Conservation (phyloP, 2,329 filamentous ascomycete genomes). For the Chaetomiaceae sp. region DNA sequence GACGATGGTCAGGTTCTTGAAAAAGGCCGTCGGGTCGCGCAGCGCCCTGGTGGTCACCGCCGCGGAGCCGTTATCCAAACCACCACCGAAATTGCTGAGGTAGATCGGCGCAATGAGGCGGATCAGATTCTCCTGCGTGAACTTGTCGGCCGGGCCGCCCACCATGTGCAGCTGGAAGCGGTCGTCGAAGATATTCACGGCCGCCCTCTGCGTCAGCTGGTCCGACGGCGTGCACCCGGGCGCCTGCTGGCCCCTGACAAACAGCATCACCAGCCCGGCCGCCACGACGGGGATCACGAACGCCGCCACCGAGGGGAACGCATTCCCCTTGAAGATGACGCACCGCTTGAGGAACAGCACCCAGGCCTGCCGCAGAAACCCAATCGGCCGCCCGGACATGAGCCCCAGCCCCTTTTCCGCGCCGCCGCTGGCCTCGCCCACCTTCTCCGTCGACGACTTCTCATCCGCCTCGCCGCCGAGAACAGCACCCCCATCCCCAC, state of each 20-base stretch:
- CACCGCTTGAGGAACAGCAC: constrained; percentile 74
- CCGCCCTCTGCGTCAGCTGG: constrained; percentile 37
- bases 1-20: constrained; percentile 45
- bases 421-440: constrained; percentile 23
- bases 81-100: constrained; percentile 13
- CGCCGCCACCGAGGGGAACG: constrained; percentile 67
- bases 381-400: constrained; percentile 62
- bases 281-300: constrained; percentile 73
- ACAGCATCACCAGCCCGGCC: constrained; percentile 71
- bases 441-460: constrained; percentile 15
- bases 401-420: constrained; percentile 45
- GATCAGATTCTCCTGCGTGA: constrained; percentile 29
- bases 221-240: constrained; percentile 47
- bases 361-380: constrained; percentile 61
- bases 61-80: constrained; percentile 9
- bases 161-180: constrained; percentile 35
- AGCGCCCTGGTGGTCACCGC: constrained; percentile 18
- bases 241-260: constrained; percentile 53
- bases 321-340: constrained; percentile 72
- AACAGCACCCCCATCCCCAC: constrained; percentile 1
- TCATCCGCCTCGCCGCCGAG: constrained; percentile 23
- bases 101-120: constrained; percentile 37
- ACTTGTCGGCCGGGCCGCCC: constrained; percentile 39
- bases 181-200: constrained; percentile 34
- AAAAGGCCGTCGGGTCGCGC: constrained; percentile 22